These are phyloP conservation scores for Cercis canadensis DNA, from an alignment of 306 rosid genomes.

Conservation along the genomic window DNA sequence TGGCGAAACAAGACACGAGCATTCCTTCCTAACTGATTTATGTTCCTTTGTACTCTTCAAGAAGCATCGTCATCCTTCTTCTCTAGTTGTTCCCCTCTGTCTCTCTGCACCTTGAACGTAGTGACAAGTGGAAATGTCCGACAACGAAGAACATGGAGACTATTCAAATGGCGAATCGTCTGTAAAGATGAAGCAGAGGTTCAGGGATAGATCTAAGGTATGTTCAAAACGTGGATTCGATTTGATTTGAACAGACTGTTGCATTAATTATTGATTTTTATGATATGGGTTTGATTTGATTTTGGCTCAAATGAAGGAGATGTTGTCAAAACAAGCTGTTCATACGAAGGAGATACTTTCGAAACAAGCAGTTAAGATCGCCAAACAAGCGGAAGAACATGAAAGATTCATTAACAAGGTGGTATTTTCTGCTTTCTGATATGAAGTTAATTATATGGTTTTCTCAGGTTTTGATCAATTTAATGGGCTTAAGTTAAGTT, in stretches of 20 bases:
- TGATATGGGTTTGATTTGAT: conserved; percentile 46
- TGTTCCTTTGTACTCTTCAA: no score
- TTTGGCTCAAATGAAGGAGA: conserved; percentile 65
- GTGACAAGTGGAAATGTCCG: conserved; percentile 52
- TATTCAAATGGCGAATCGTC: conserved; percentile 54
- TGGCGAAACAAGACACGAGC: no score
- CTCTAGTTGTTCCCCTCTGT: neutral
- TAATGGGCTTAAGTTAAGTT: neutral
- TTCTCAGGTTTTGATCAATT: neutral
- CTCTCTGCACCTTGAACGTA: neutral
- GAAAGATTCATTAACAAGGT: conserved; percentile 89
- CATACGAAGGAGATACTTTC: conserved; percentile 73
- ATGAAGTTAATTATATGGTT: neutral
- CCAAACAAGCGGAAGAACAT: conserved; percentile 89
- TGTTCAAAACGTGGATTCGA: neutral
- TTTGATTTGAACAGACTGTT: conserved; percentile 30
- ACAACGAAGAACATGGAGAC: conserved; percentile 54
- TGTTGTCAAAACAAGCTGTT: conserved; percentile 79
- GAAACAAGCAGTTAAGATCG: conserved; percentile 81
- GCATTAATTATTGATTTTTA: conserved; percentile 18
- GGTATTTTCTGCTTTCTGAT: conserved; percentile 1
- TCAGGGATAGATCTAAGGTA: conserved; percentile 83
- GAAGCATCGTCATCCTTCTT: conserved; percentile 1
- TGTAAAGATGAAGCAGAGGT: conserved; percentile 50
- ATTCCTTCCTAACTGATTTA: no score